Base-by-base conservation (phyloP, 106 monocot genomes). In the Xerophyta viscosa region DNA sequence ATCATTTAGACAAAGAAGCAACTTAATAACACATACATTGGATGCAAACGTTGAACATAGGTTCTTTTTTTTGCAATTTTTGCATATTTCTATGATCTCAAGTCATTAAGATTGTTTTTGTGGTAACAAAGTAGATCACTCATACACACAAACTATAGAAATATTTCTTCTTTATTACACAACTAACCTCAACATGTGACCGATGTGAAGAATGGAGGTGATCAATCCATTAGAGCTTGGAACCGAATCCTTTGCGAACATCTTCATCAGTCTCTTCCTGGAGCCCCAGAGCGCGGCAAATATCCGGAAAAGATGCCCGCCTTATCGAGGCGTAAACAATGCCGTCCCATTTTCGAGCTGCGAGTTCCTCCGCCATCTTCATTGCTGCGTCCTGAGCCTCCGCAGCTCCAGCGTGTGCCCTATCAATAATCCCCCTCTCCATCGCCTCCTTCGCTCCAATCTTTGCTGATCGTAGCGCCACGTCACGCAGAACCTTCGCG, bases 341-440 rank as follows among this genome's bases (percentile, higher is more conserved):
- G 3, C 84, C 84, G 24, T 69, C 36, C 85, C 85, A 85, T 3
- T 46, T 53, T 61, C 44, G 60, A n/a, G 29, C 67, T 10, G 68
- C 85, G 7, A 85, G 66, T 63, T 68, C 56, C 66, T 84, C 78
- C 53, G 48, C 79, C 47, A 66, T 20, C 50, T 48, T 44, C 39
- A 77, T 20, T 49, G 80, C 86, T 48, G 48, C 75, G 57, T 66
- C 69, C 49, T 70, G 14, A 0, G 69, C 46, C 69, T 76, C 80
- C 45, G 22, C 67, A 8, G 70, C 58, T 11, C 71, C 26, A 3
- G 27, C 71, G 44, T 31, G 42, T 17, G 54, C 69, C 20, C 41
- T 6, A 28, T 78, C 84, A 13, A 84, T 60, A 27, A 84, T 48
- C 51, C 78, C 76, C 69, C 46, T 71, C 62, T 50, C 69, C 48